phyloP scores from a whole-genome alignment of 2,329 filamentous ascomycete species.

The Nannizziopsis barbatae region DNA sequence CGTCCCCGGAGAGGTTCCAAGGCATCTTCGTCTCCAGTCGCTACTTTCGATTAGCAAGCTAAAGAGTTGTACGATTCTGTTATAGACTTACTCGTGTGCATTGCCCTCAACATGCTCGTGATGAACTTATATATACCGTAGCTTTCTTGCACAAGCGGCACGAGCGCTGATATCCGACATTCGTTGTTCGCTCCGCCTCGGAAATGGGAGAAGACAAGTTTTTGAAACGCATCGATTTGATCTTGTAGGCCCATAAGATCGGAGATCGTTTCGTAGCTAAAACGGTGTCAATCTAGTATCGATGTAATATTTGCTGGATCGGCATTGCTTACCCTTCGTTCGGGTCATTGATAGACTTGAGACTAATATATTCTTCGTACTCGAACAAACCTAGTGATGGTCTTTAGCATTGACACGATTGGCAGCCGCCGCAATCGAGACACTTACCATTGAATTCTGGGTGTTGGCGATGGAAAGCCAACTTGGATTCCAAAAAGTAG shows the following conservation, averaged over 20 bases:
- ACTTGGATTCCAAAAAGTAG: constrained; percentile 84
- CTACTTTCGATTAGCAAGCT: constrained; percentile 23
- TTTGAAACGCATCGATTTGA: constrained; percentile 97
- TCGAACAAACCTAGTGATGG: constrained; percentile 62
- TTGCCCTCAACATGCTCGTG: constrained; percentile 95
- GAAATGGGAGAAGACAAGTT: constrained; percentile 96
- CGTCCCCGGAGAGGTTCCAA: constrained; percentile 75
- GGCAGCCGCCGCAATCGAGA: not conserved
- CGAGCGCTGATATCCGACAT: constrained; percentile 85
- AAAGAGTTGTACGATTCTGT: constrained; percentile 16
- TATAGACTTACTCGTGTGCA: constrained; percentile 70
- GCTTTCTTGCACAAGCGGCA: constrained; percentile 90
- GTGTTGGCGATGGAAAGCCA: constrained; percentile 93
- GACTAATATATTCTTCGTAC: constrained; percentile 95
- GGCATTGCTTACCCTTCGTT: constrained; percentile 64
- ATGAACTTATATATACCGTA: constrained; percentile 99
- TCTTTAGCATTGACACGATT: not conserved
- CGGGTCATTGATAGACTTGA: constrained; percentile 96
- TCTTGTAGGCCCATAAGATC: constrained; percentile 96
- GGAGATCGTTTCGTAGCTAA: constrained; percentile 74
- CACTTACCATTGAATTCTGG: constrained; percentile 85
- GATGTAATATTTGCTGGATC: not conserved
- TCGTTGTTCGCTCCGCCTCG: constrained; percentile 86
- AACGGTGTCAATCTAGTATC: constrained; percentile 1
- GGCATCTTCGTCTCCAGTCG: constrained; percentile 86